Evolutionary conservation across 495 filamentous ascomycete species (phyloP), one percentile per base, ranked within the genome.

Genomic region (Hamigera avellanea): DNA sequence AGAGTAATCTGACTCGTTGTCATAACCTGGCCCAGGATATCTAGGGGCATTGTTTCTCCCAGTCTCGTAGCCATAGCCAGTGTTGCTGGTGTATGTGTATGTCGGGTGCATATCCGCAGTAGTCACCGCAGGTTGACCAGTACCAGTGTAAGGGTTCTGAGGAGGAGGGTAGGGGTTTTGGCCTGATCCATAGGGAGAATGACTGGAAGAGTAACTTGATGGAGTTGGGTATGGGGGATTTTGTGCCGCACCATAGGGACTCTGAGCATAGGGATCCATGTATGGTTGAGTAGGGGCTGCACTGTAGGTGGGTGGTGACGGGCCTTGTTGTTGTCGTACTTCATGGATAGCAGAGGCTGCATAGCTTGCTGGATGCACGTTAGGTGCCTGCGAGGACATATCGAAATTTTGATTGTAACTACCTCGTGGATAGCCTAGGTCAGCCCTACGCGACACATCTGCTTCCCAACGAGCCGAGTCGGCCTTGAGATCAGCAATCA

Each of bases 401-500:
- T 56, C 58, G 40, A 59, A 48, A 43, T 64, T 57, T 50, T 66
- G 64, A 47, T 50, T 53, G 46, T 66, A 66, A 54, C 50, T 66
- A 54, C 64, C 64, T 56, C 61, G 46, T 26, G 61, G 54, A 52
- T 65, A 58, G 46, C 64, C 62, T 48, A 60, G 49, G 49, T 66
- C 58, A 56, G 57, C 55, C 45, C 61, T 56, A 45, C 69, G 60
- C 63, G 68, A 52, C 59, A 74, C 67, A 36, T 86, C 82, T 50
- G 74, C 69, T 56, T 81, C 76, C 84, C 83, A 93, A 52, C 81
- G 75, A 49, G 67, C 68, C 16, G 86, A 88, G 60, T 91, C 85
- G 53, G 72, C 67, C 54, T 85, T 86, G 41, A 93, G 59, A 66
- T 93, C 86, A 62, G 77, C 70, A 49, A 89, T 86, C 84, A 89